These are phyloP conservation scores for Penicillium sp. DNA, from an alignment of 2,329 filamentous ascomycete genomes.

Conservation along the genomic window DNA sequence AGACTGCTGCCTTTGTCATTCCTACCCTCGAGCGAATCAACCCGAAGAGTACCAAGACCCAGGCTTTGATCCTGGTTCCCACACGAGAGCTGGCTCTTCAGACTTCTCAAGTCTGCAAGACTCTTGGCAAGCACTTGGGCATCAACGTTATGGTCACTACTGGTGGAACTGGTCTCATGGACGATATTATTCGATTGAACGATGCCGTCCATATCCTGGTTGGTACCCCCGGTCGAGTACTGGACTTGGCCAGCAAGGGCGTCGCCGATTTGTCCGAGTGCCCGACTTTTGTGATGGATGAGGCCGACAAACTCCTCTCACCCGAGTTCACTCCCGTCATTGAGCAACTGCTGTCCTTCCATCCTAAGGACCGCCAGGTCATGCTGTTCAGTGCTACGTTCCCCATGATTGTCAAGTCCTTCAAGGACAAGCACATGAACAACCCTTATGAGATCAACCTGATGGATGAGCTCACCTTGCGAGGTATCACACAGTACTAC, in stretches of 20 bases:
- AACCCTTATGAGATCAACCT: slow-evolving; percentile 98
- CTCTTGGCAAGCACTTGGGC: slow-evolving; percentile 91
- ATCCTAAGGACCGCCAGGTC: slow-evolving; percentile 95
- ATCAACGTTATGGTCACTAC: slow-evolving; percentile 99
- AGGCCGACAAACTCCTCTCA: slow-evolving; percentile 96
- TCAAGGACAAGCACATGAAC: slow-evolving; percentile 97
- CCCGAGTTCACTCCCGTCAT: slow-evolving; percentile 97
- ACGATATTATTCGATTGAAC: slow-evolving; percentile 93
- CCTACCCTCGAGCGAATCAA: slow-evolving; percentile 95
- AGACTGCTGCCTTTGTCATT: slow-evolving; percentile 97
- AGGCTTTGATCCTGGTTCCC: slow-evolving; percentile 93
- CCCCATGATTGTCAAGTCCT: slow-evolving; percentile 93
- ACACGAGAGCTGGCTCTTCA: slow-evolving; percentile 97
- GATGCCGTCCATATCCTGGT: slow-evolving; percentile 97
- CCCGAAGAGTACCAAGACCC: slow-evolving; percentile 92
- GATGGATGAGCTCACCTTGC: slow-evolving; percentile 97
- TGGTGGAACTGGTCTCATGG: slow-evolving; percentile 89
- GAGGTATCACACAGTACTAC: slow-evolving; percentile 98
- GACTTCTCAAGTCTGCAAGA: slow-evolving; percentile 99
- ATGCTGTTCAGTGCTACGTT: slow-evolving; percentile 99
- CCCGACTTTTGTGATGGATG: slow-evolving; percentile 99
- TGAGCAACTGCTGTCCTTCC: slow-evolving; percentile 91
- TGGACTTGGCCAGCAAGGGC: slow-evolving; percentile 93
- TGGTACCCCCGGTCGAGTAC: slow-evolving; percentile 92
- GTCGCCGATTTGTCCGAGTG: slow-evolving; percentile 96